Evolutionary conservation across 106 monocot species (phyloP).

Genomic region (Allium cepa): DNA sequence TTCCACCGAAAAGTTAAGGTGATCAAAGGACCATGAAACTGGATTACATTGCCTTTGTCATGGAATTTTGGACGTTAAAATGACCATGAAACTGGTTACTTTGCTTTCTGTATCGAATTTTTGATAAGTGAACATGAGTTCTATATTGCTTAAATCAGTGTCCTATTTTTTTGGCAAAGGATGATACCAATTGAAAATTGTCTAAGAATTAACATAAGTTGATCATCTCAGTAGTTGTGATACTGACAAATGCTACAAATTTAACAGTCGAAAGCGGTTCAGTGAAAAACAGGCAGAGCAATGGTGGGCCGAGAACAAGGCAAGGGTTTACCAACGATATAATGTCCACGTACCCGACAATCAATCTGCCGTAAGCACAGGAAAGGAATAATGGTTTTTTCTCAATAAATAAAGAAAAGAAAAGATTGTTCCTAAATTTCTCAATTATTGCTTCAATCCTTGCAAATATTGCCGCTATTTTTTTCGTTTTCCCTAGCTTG

Average conservation of each 20-base stretch:
- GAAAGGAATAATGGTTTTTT: slow-evolving; percentile 8
- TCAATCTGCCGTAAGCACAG: slow-evolving; percentile 4
- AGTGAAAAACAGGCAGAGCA: slow-evolving; percentile 96
- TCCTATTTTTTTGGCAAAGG: too few relatives aligned
- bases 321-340: slow-evolving; percentile 75
- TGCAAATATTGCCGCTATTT: neutral
- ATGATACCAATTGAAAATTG: too few relatives aligned
- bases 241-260: slow-evolving; percentile 3
- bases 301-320: slow-evolving; percentile 94
- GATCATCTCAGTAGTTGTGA: neutral
- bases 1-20: too few relatives aligned
- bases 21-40: too few relatives aligned
- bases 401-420: neutral
- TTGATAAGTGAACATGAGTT: too few relatives aligned
- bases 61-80: too few relatives aligned
- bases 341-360: slow-evolving; percentile 70
- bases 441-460: neutral
- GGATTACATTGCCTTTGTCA: too few relatives aligned
- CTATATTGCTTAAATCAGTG: too few relatives aligned
- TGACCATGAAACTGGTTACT: too few relatives aligned
- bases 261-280: slow-evolving; percentile 85
- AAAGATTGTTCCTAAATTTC: too few relatives aligned
- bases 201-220: neutral
- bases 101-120: too few relatives aligned
- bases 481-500: neutral